Base-by-base conservation (phyloP, 208 protist genomes). In the Leishmania martiniquensis region DNA sequence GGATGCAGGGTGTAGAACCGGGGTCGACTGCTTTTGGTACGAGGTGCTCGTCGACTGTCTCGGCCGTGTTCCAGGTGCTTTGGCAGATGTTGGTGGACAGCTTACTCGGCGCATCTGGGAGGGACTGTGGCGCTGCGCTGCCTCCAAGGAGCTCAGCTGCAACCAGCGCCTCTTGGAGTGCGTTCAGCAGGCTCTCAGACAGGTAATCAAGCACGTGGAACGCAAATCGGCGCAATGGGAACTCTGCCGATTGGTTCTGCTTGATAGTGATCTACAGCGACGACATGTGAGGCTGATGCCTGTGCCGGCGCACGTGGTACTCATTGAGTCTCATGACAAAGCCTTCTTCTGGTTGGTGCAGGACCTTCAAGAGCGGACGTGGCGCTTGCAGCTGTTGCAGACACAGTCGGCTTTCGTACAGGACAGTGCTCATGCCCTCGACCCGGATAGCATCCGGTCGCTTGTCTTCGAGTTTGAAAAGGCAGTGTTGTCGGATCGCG, bases 381-480 rank as follows among this genome's bases (percentile, higher is more conserved):
- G 80, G 80, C 75, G 60, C 29, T 42, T 54, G 34, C 52, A 68
- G 69, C 47, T 84, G 20, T 32, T 74, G 20, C 59, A 73, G 32
- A 79, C 75, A 34, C 80, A 84, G 47, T 62, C 69, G 0, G n/a
- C 20, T 12, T 80, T 84, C n/a, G 74, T 73, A 4, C 25, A 63
- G 39, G n/a, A 45, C 62, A 29, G 51, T n/a, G 32, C 62, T 29
- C 2, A n/a, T 0, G 51, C 15, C 1, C 60, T 84, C 49, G 75
- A 80, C 42, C n/a, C 69, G 4, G 80, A 84, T 62, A 84, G 62
- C 70, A 45, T 51, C 49, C 75, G 60, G n/a, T 76, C 80, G n/a
- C 75, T 84, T 20, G 9, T 80, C 3, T 84, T 84, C 25, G 80
- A 84, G 29, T 84, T 84, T 20, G 80, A 73, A 22, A 75, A 74